Evolutionary conservation across 768 basidiomycete species (phyloP), one percentile per base, ranked within the genome.

Genomic region (Panaeolus papilionaceus): DNA sequence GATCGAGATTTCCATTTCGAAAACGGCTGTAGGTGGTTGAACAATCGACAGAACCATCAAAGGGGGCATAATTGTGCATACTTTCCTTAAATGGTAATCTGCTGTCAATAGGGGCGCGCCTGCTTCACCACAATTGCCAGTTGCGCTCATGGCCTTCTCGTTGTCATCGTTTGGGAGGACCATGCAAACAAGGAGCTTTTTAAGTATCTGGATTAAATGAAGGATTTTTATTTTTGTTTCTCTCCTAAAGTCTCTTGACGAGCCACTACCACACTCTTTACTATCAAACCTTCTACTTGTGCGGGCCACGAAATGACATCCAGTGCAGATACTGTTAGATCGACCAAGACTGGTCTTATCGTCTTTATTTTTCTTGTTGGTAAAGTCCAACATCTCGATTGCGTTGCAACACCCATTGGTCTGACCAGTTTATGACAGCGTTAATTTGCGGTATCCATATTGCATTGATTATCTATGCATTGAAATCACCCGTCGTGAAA

Each of bases 31-130:
- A 16, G 47, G 10, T 33, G 54, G 18, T 23, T 49, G 47, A 33
- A 58, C 54, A 58, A 58, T 58, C 26, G 47, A 8, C 54, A 28
- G 28, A 4, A 51, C 37, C 28, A 3, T 10, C 28, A 58, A 2
- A 33, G 54, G 54, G 28, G 3, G 54, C 54, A 58, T 58, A 58
- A 58, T 58, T 58, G 54, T 58, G 28, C 54, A 33, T 58, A 37
- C 54, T 58, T 58, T 16, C 54, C 28, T 14, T 28, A 58, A 58
- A 37, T 28, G 54, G 54, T 58, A 58, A 58, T 58, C 20, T 16
- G 54, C 26, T 11, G 12, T 58, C 28, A 33, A 58, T 58, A 58
- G 54, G 54, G 54, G 33, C 54, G 33, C 54, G 8, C 4, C 28
- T 16, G 54, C 11, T 49, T 58, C 54, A 58, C 54, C 33, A 37